Percentiles rank a stretch among this genome's conserved stretches.
These are phyloP conservation scores for Moelleriella libera DNA, from an alignment of 2,329 filamentous ascomycete species.

Conservation along the genomic window DNA sequence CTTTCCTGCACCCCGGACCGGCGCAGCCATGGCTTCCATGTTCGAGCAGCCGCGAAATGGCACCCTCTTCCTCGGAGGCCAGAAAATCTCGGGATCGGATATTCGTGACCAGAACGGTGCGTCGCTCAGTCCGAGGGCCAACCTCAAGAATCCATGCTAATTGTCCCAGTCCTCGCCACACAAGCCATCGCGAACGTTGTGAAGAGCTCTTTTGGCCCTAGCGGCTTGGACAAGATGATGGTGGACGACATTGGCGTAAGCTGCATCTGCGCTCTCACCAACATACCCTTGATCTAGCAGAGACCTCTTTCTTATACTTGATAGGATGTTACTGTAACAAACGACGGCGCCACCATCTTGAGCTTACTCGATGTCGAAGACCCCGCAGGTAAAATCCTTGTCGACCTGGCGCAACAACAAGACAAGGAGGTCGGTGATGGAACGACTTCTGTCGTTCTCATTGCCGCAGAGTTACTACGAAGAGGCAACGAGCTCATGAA, in stretches of 20 bases:
- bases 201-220: constrained; percentile 96
- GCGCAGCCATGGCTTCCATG: constrained; percentile 66
- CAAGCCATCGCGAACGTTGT: constrained; percentile 98
- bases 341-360: constrained; percentile 95
- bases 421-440: constrained; percentile 98
- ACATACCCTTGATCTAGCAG: neutral
- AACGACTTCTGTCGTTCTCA: constrained; percentile 93
- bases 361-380: constrained; percentile 93
- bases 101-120: constrained; percentile 93
- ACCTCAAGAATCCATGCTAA: neutral
- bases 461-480: constrained; percentile 86
- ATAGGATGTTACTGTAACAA: constrained; percentile 94
- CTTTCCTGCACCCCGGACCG: neutral
- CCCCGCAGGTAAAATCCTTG: constrained; percentile 94
- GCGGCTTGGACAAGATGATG: constrained; percentile 99
- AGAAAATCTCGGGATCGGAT: constrained; percentile 93
- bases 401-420: constrained; percentile 94
- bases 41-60: constrained; percentile 93
- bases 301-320: neutral
- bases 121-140: constrained; percentile 6
- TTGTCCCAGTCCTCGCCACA: constrained; percentile 64
- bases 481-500: constrained; percentile 97
- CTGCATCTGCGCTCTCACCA: constrained; percentile 2
- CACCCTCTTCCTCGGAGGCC: constrained; percentile 89
- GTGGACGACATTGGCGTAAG: constrained; percentile 94